Percentiles rank a stretch among this genome's conserved stretches.
Conservation (phyloP, 768 basidiomycete species). For the Lentinula detonsa region DNA sequence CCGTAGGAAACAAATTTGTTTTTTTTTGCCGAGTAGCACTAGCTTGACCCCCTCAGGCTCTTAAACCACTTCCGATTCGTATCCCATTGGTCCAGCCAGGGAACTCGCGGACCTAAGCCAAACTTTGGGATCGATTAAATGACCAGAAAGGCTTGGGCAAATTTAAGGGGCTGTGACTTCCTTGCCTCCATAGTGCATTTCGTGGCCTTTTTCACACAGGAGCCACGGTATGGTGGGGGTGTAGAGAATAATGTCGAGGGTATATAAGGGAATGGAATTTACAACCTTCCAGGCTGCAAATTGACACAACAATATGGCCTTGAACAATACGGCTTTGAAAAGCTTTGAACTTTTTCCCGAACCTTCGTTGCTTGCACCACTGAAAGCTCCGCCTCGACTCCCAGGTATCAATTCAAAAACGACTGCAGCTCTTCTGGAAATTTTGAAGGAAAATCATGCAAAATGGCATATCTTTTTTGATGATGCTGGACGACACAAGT, state of each 20-base stretch:
- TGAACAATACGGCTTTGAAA: not conserved
- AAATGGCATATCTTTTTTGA: conserved; percentile 44
- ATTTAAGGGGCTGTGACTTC: not conserved
- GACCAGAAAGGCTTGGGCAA: too few species aligned
- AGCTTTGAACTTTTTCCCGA: not conserved
- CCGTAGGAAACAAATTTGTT: too few species aligned
- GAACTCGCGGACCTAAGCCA: not conserved
- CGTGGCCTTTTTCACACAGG: not conserved
- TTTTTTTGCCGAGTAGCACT: too few species aligned
- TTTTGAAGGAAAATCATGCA: conserved; percentile 43
- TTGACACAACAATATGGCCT: not conserved
- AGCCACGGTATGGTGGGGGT: not conserved
- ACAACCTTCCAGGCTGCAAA: not conserved
- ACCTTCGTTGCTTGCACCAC: not conserved
- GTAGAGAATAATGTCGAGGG: too few species aligned
- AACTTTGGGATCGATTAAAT: too few species aligned
- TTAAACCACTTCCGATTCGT: too few species aligned
- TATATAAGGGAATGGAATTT: too few species aligned
- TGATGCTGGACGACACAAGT: conserved; percentile 43
- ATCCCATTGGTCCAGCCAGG: too few species aligned
- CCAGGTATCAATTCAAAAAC: conserved; percentile 17
- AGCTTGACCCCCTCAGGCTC: too few species aligned
- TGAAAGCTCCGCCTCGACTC: not conserved
- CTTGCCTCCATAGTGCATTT: not conserved
- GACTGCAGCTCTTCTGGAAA: conserved; percentile 18